Evolutionary conservation across 257 asterid species (phyloP), one percentile per base, ranked within the genome.

Genomic region (Oldenlandia corymbosa): DNA sequence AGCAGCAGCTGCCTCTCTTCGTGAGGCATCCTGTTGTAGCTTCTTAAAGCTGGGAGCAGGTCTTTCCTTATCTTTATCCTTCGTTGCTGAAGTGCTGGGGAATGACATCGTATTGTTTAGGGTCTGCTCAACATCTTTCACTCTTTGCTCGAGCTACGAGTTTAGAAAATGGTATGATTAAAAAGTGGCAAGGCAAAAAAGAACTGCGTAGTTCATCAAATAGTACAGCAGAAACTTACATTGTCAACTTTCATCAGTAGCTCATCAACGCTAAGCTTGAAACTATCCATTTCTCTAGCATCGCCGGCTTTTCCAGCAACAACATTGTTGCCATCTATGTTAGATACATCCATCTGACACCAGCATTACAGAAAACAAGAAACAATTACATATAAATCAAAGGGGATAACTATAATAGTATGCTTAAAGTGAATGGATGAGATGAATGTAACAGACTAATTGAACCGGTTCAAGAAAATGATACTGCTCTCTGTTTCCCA

Each of bases 1-100:
- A 28, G 92, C 71, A 51, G 97, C 89, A 59, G 80, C 88, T 68
- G 90, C 85, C 78, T 91, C 96, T 68, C 98, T 87, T 30, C 96
- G 93, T 6, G 92, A 83, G 58, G 98, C 91, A 75, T 92, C 99
- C 80, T 76, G 88, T 39, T 87, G 95, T 68, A 82, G 77, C 84
- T 78, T 92, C 80, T 89, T 92, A 83, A 82, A 74, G 85, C 95
- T 75, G 48, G 96, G 90, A 31, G 83, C 58, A 67, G 78, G 83
- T 58, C 80, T 89, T 70, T 88, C 96, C 79, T 82, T 90, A 47
- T 82, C 87, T 79, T 81, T 85, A 28, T 81, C 83, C 79, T 76
- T 83, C 62, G 50, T 56, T 28, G 64, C 55, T 13, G 72, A 72
- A 65, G 77, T 73, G 81, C 70, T 76, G 69, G 67, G 68, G 36